Percentiles rank a stretch among this genome's conserved stretches.
Evolutionary conservation across 768 basidiomycete genomes (phyloP).

Genomic region (Podaxis mareebaensis): DNA sequence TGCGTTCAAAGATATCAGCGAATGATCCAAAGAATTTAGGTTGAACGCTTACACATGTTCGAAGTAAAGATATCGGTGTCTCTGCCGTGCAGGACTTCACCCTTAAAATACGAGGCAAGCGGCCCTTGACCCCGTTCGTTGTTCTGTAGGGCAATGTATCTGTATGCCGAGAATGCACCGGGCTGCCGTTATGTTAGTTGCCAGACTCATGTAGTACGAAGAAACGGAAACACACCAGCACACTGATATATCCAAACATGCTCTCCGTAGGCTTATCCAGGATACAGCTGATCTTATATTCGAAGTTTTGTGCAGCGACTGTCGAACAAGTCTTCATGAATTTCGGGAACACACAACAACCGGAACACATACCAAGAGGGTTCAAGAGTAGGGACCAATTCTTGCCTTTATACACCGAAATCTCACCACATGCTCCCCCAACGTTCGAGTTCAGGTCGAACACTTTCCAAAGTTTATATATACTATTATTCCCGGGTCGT

Average conservation of each 20-base stretch:
- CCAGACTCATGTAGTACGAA: background rate
- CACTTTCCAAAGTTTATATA: constrained; percentile 95
- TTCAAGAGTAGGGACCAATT: constrained; percentile 82
- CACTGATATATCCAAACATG: constrained; percentile 95
- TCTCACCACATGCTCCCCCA: constrained; percentile 97
- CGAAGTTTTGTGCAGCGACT: constrained; percentile 96
- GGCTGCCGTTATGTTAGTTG: constrained; percentile 45
- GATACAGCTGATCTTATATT: constrained; percentile 91
- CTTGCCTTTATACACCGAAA: constrained; percentile 89
- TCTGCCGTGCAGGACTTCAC: constrained; percentile 81
- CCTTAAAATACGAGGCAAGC: constrained; percentile 95
- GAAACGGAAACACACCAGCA: constrained; percentile 55
- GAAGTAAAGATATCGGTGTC: constrained; percentile 94
- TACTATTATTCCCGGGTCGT: constrained; percentile 80
- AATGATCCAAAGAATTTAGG: background rate
- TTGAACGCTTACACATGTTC: constrained; percentile 78
- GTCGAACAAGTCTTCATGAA: background rate
- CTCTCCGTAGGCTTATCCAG: constrained; percentile 88
- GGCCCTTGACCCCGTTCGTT: constrained; percentile 81
- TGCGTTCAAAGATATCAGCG: constrained; percentile 27
- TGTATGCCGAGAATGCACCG: constrained; percentile 93
- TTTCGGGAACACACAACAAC: background rate
- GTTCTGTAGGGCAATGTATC: constrained; percentile 89
- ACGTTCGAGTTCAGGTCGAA: constrained; percentile 92
- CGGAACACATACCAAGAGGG: constrained; percentile 61